These are phyloP conservation scores for Quillaja saponaria DNA, from an alignment of 306 rosid genomes.

Conservation along the genomic window DNA sequence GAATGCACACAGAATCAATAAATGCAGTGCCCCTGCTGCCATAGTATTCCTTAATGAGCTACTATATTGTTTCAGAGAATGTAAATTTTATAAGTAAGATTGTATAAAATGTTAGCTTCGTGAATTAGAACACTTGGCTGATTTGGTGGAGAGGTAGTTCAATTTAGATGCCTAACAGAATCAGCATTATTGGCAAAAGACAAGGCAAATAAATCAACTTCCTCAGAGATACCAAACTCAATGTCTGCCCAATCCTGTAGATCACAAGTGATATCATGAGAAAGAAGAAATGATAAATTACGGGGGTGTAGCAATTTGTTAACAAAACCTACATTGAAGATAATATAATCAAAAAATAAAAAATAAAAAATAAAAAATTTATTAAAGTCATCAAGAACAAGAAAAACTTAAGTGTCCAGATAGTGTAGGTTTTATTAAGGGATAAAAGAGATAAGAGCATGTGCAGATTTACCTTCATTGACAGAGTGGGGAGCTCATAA, in stretches of 20 bases:
- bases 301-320: slow-evolving; percentile 1
- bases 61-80: background rate
- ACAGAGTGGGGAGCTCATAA: slow-evolving; percentile 63
- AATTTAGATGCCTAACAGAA: slow-evolving; percentile 62
- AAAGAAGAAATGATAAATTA: slow-evolving; percentile 7
- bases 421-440: background rate
- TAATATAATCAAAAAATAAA: background rate
- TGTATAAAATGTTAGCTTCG: slow-evolving; percentile 3
- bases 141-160: slow-evolving; percentile 62
- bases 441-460: background rate
- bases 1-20: background rate
- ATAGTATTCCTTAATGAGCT: slow-evolving; percentile 3
- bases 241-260: slow-evolving; percentile 87
- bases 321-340: background rate
- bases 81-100: background rate
- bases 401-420: background rate
- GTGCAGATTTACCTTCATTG: slow-evolving; percentile 52
- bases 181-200: slow-evolving; percentile 73
- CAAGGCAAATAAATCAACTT: slow-evolving; percentile 73
- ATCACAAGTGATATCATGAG: slow-evolving; percentile 18
- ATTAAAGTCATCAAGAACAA: background rate
- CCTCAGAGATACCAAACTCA: slow-evolving; percentile 75
- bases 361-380: background rate
- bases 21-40: background rate
- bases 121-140: slow-evolving; percentile 50